phyloP scores from a whole-genome alignment of 108 stramenopile genomes.

The Aurantiochytrium sp. region DNA sequence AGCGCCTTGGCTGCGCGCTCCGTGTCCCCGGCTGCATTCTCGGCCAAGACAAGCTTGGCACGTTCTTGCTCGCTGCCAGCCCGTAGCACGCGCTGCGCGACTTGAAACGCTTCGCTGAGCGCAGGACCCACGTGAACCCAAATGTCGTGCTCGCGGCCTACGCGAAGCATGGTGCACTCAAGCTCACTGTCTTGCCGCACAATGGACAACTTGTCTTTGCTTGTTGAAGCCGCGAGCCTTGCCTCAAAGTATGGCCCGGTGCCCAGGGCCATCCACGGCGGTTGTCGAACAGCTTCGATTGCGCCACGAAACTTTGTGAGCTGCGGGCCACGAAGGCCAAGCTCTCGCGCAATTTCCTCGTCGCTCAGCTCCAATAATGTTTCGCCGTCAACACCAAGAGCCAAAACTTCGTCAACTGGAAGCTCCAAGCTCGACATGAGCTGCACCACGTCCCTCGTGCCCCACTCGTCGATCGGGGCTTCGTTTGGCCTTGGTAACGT shows the following conservation, averaged over 20 bases:
- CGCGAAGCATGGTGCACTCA: not conserved
- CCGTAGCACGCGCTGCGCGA: not conserved
- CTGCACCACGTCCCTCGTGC: not conserved
- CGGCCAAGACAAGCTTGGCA: too few species aligned
- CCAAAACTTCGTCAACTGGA: not conserved
- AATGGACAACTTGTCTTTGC: not conserved
- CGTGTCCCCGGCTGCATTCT: too few species aligned
- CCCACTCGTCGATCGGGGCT: not conserved
- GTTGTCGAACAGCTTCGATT: conserved; percentile 7
- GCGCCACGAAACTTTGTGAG: not conserved
- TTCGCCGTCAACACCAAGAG: not conserved
- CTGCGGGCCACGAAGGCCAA: not conserved
- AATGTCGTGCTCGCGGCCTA: not conserved
- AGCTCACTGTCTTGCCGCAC: not conserved
- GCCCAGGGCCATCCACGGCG: not conserved
- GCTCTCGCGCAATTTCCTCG: not conserved
- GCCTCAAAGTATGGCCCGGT: conserved; percentile 12
- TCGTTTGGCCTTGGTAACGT: not conserved
- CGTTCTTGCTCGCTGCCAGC: not conserved
- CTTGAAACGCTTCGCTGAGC: not conserved
- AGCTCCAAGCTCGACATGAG: not conserved
- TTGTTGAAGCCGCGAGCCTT: not conserved
- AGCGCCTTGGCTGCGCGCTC: not conserved
- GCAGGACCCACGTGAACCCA: conserved; percentile 10
- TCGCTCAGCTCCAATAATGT: not conserved